Conservation (phyloP, 2,329 filamentous ascomycete species). For the Neofusicoccum cordaticola region DNA sequence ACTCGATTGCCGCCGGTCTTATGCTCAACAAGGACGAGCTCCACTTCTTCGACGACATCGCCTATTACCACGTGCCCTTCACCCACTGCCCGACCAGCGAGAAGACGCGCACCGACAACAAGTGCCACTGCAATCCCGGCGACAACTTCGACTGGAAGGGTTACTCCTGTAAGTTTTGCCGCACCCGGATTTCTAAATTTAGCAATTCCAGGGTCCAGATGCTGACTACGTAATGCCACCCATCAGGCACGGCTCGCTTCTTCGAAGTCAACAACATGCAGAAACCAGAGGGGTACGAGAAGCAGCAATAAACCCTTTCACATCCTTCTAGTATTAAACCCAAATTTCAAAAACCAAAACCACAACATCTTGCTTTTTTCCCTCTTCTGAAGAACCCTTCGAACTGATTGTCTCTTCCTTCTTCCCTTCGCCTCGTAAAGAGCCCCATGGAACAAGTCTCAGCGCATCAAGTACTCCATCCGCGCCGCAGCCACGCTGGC, state of each 20-base stretch:
- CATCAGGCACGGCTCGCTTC: conserved; percentile 76
- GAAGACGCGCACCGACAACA: conserved; percentile 75
- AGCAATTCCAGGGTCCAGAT: neutral
- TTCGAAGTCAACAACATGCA: conserved; percentile 77
- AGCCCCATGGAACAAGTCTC: conserved; percentile 14
- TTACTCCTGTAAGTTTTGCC: conserved; percentile 75
- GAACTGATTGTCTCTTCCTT: conserved; percentile 5
- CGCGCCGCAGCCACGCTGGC: neutral
- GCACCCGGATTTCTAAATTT: neutral
- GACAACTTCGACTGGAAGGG: conserved; percentile 99
- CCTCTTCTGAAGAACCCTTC: neutral
- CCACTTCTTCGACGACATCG: conserved; percentile 99
- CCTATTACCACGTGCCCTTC: conserved; percentile 96
- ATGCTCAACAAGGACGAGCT: conserved; percentile 90
- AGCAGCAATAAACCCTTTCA: conserved; percentile 17
- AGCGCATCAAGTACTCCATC: conserved; percentile 8
- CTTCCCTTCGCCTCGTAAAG: neutral
- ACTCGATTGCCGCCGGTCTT: conserved; percentile 90
- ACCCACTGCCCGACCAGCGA: conserved; percentile 95
- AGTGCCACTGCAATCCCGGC: conserved; percentile 90
- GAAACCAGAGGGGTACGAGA: conserved; percentile 77
- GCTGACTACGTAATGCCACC: conserved; percentile 18
- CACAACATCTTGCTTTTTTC: neutral
- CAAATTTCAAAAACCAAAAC: neutral
- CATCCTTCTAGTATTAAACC: conserved; percentile 1